Conservation (phyloP, 1,284 basidiomycete genomes). For the Tilletiopsis washingtonensis region DNA sequence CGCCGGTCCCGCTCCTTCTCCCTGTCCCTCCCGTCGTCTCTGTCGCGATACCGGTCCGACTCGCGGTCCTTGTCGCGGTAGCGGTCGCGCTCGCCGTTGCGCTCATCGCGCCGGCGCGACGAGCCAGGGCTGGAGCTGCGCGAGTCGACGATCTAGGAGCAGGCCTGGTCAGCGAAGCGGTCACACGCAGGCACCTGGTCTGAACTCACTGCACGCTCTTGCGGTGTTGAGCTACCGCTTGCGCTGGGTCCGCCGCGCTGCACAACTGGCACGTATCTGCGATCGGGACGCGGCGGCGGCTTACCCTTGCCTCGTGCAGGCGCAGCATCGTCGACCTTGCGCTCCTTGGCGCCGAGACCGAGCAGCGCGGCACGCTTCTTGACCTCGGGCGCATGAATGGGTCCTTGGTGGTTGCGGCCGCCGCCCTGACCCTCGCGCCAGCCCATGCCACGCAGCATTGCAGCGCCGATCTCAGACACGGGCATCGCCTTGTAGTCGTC, state of each 20-base stretch:
- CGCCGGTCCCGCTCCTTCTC: conserved; percentile 19
- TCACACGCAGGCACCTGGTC: conserved; percentile 3
- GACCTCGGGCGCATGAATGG: conserved; percentile 27
- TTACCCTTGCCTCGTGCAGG: conserved; percentile 27
- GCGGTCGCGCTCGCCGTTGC: conserved; percentile 18
- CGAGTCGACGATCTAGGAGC: neutral
- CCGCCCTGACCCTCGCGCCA: conserved; percentile 78
- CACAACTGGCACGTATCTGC: conserved; percentile 67
- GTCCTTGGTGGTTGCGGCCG: conserved; percentile 36
- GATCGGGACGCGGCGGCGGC: conserved; percentile 53
- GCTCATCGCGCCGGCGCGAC: conserved; percentile 11
- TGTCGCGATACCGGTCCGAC: neutral
- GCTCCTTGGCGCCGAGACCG: conserved; percentile 42
- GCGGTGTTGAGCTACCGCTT: too few relatives aligned
- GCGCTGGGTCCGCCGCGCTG: conserved; percentile 52
- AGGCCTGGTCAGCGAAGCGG: conserved; percentile 10
- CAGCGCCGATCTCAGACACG: conserved; percentile 84
- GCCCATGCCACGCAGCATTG: conserved; percentile 90
- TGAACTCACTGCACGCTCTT: too few relatives aligned
- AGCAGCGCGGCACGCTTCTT: conserved; percentile 36
- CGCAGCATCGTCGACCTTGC: conserved; percentile 6
- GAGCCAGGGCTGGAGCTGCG: conserved; percentile 5
- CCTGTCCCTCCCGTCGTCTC: conserved; percentile 15
- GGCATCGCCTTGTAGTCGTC: conserved; percentile 86
- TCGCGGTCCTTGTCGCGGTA: conserved; percentile 16